Evolutionary conservation across 495 filamentous ascomycete species (phyloP), one percentile per base, ranked within the genome.

Genomic region (Collariella sp.): DNA sequence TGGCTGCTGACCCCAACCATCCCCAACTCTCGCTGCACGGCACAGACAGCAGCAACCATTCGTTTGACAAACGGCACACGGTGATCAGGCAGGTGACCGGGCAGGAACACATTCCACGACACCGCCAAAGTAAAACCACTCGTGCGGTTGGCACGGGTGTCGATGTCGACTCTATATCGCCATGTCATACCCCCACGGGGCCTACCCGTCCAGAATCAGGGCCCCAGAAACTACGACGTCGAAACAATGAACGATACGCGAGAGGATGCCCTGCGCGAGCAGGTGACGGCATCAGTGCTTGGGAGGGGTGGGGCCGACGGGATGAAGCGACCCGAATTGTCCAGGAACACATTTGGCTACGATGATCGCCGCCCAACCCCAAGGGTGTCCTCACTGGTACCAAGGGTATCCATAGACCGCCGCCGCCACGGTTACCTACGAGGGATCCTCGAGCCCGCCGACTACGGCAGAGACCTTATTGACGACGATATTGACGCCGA

Each of bases 401-500:
- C 39, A 16, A 5, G 15, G 13, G 29, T 29, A 7, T 19, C 10
- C 15, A 31, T 49, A 16, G 43, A 16, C 23, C 42, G 43, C 20
- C 48, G 43, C n/a, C 48, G 44, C 16, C 48, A 44, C 15, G 49
- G 54, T 6, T 57, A 63, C 39, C 55, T 66, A 24, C 54, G 43
- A 11, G 59, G 46, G n/a, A 16, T 62, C 41, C 59, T 60, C 29
- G 26, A 60, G n/a, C 60, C 42, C 34, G 54, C 56, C 41, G 58
- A 63, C 15, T 44, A 59, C 12, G 49, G 33, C 45, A 39, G 33
- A 26, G 7, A n/a, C 16, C 2, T 26, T n/a, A n/a, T 51, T 16
- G 38, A 46, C 47, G 58, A 60, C 49, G 59, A 61, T 38, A 60
- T 61, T 35, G 61, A 66, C 24, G 54, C 59, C 50, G 59, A 61